These are phyloP conservation scores for Ceratobasidium sp. DNA, from an alignment of 1,284 basidiomycete genomes.

Conservation along the genomic window DNA sequence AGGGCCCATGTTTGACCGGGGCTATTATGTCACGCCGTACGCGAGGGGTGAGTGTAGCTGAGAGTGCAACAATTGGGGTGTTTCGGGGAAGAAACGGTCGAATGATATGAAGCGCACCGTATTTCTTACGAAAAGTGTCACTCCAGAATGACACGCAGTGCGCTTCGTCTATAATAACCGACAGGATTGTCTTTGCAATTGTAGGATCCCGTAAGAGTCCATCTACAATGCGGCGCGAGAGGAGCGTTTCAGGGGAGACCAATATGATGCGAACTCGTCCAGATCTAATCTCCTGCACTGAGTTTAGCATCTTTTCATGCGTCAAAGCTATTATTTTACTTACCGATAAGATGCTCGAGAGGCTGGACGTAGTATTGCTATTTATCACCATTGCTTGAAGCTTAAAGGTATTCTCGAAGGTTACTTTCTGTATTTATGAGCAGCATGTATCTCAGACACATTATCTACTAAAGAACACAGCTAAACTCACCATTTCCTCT, in stretches of 20 bases:
- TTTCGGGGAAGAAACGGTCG: slow-evolving; percentile 57
- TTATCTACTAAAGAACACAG: background rate
- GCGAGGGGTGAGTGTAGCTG: slow-evolving; percentile 59
- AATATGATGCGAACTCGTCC: slow-evolving; percentile 60
- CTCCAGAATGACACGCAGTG: slow-evolving; percentile 64
- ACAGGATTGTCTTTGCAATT: slow-evolving; percentile 54
- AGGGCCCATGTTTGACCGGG: too few relatives aligned
- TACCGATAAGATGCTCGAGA: slow-evolving; percentile 52
- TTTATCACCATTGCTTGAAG: slow-evolving; percentile 59
- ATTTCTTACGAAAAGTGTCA: slow-evolving; percentile 61
- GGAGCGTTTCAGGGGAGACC: slow-evolving; percentile 61
- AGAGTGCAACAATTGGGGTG: slow-evolving; percentile 60
- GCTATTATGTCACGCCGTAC: slow-evolving; percentile 58
- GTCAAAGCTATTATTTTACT: slow-evolving; percentile 30
- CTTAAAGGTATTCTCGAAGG: slow-evolving; percentile 55
- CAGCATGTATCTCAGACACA: too few relatives aligned
- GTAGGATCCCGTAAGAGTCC: slow-evolving; percentile 56
- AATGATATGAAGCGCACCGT: slow-evolving; percentile 58
- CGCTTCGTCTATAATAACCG: slow-evolving; percentile 61
- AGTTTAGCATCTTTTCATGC: background rate
- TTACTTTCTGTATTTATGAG: slow-evolving; percentile 40
- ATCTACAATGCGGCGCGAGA: slow-evolving; percentile 57
- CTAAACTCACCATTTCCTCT: slow-evolving; percentile 55
- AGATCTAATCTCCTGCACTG: slow-evolving; percentile 55
- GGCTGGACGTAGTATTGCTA: slow-evolving; percentile 56